Evolutionary conservation across 768 basidiomycete genomes (phyloP).

Genomic region (Russula compacta): DNA sequence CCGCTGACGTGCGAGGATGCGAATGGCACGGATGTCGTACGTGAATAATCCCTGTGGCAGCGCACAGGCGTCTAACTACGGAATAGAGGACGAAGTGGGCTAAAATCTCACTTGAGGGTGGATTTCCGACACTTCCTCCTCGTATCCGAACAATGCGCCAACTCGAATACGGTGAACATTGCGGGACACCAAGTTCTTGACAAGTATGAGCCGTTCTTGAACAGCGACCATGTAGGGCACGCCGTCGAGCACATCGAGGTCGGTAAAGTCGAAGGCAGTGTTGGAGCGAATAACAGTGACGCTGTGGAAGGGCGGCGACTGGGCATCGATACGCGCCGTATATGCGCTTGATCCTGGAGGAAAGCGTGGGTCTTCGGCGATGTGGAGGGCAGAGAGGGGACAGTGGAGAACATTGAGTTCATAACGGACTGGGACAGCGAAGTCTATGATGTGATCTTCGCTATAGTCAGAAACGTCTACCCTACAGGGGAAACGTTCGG

Average conservation of each 20-base stretch:
- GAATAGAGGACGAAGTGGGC: background rate
- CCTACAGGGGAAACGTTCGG: background rate
- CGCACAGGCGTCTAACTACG: slow-evolving; percentile 7
- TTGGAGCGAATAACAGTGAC: slow-evolving; percentile 12
- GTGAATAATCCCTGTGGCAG: slow-evolving; percentile 11
- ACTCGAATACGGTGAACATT: slow-evolving; percentile 7
- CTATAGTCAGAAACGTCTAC: slow-evolving; percentile 17
- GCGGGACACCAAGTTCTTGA: slow-evolving; percentile 14
- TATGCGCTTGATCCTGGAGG: slow-evolving; percentile 15
- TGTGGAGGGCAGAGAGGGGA: slow-evolving; percentile 12
- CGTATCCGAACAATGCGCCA: slow-evolving; percentile 14
- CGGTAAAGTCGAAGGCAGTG: slow-evolving; percentile 13
- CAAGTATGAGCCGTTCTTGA: slow-evolving; percentile 8
- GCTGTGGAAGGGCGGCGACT: slow-evolving; percentile 1
- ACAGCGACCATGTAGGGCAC: slow-evolving; percentile 6
- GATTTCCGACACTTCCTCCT: slow-evolving; percentile 9
- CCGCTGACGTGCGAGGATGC: slow-evolving; percentile 13
- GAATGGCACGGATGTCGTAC: slow-evolving; percentile 18
- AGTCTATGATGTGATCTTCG: slow-evolving; percentile 14
- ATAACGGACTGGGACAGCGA: slow-evolving; percentile 16
- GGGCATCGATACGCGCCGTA: slow-evolving; percentile 3
- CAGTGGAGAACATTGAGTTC: slow-evolving; percentile 16
- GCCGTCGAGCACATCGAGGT: slow-evolving; percentile 11
- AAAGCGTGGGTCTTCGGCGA: slow-evolving; percentile 17
- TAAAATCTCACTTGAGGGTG: slow-evolving; percentile 15